These are phyloP conservation scores for Amphicarpaea edgeworthii DNA, from an alignment of 306 rosid species.

Conservation along the genomic window DNA sequence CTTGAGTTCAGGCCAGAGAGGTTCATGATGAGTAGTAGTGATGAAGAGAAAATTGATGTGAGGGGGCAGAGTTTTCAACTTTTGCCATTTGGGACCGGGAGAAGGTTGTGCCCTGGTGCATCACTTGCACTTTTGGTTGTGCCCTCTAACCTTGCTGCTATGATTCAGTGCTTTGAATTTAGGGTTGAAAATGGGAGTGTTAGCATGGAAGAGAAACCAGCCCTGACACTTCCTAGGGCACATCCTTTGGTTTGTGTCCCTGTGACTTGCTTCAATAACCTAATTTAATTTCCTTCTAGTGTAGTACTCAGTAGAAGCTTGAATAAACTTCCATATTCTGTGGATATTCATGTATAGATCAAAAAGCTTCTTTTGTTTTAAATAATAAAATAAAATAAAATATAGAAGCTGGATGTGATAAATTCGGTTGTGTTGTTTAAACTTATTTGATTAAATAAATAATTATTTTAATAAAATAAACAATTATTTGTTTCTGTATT, in stretches of 20 bases:
- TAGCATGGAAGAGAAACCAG: conserved; percentile 46
- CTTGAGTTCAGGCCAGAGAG: conserved; percentile 74
- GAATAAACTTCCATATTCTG: too few species aligned
- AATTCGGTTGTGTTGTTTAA: too few species aligned
- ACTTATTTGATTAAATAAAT: too few species aligned
- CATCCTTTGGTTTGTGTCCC: conserved; percentile 44
- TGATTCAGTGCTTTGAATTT: conserved; percentile 50
- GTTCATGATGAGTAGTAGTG: conserved; percentile 38
- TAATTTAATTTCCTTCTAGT: too few species aligned
- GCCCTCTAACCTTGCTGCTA: conserved; percentile 22
- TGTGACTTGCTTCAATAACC: background rate
- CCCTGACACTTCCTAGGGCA: conserved; percentile 42
- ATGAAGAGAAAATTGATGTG: conserved; percentile 49
- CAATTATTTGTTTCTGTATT: too few species aligned
- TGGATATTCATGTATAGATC: too few species aligned
- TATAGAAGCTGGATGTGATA: too few species aligned
- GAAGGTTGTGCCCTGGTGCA: conserved; percentile 44
- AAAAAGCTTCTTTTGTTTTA: too few species aligned
- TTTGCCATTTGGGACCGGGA: conserved; percentile 67
- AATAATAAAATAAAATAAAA: too few species aligned
- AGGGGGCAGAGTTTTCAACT: conserved; percentile 65
- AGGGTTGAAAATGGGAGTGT: conserved; percentile 28
- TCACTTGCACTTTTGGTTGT: conserved; percentile 42
- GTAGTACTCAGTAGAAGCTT: too few species aligned
- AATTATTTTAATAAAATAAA: too few species aligned